Conservation (phyloP, 192 early-diverging fungal species). For the Mortierella alpina region DNA sequence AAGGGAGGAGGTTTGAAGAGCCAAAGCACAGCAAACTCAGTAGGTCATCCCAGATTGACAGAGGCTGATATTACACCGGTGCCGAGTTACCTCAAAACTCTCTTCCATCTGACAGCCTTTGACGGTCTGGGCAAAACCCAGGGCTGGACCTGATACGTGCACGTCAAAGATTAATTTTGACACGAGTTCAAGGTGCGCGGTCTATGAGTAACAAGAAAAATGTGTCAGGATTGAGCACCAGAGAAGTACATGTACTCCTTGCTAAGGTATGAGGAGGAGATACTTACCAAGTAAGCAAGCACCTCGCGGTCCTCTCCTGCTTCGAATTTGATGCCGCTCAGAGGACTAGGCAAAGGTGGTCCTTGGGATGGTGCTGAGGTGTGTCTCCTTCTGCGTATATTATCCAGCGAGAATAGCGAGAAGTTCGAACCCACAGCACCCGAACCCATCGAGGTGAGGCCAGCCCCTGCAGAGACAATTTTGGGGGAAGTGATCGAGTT, state of each 20-base stretch:
- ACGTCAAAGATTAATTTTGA: slow-evolving; percentile 47
- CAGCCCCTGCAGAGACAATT: slow-evolving; percentile 3
- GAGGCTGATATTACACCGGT: background rate
- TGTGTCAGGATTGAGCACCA: background rate
- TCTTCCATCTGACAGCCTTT: slow-evolving; percentile 22
- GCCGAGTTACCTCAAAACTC: slow-evolving; percentile 27
- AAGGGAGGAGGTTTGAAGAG: background rate
- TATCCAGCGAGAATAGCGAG: slow-evolving; percentile 38
- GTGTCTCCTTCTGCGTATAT: slow-evolving; percentile 27
- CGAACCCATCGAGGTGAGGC: slow-evolving; percentile 1
- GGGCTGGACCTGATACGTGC: slow-evolving; percentile 20
- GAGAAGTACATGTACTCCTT: background rate
- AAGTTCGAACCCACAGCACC: slow-evolving; percentile 8
- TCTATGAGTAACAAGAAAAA: slow-evolving; percentile 11
- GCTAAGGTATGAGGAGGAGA: background rate
- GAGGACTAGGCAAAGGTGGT: background rate
- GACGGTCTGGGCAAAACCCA: slow-evolving; percentile 40
- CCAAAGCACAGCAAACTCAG: background rate
- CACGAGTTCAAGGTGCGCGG: slow-evolving; percentile 31
- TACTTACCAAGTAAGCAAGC: slow-evolving; percentile 36
- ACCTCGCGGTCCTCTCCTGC: slow-evolving; percentile 37
- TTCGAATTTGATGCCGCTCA: slow-evolving; percentile 31
- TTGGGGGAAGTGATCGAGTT: background rate
- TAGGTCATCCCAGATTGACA: background rate
- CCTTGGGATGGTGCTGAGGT: background rate